These are phyloP conservation scores for Venturia aucupariae DNA, from an alignment of 2,329 filamentous ascomycete genomes.

Conservation along the genomic window DNA sequence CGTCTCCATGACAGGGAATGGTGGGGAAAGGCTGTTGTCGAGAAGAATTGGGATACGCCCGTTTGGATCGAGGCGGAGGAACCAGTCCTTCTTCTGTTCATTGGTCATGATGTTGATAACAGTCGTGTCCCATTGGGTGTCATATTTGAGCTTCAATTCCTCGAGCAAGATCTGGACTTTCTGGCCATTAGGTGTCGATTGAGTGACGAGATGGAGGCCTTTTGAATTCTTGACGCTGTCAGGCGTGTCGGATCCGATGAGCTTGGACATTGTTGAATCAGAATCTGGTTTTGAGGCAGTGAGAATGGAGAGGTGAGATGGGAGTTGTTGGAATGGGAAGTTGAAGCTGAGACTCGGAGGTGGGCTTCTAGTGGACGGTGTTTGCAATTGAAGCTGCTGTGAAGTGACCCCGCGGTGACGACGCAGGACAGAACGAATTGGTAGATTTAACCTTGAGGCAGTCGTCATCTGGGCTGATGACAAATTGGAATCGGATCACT, in stretches of 20 bases:
- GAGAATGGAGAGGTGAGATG: background rate
- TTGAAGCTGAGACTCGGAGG: background rate
- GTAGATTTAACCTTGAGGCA: background rate
- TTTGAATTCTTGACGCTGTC: constrained; percentile 39
- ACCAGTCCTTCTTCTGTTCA: constrained; percentile 60
- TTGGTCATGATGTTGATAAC: constrained; percentile 44
- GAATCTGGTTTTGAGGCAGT: background rate
- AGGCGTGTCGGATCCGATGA: constrained; percentile 38
- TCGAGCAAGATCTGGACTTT: constrained; percentile 55
- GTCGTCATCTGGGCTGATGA: constrained; percentile 3
- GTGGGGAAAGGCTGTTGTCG: constrained; percentile 42
- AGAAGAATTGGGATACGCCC: constrained; percentile 57
- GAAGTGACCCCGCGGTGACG: background rate
- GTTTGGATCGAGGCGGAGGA: constrained; percentile 53
- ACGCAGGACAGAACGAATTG: constrained; percentile 1
- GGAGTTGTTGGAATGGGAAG: background rate
- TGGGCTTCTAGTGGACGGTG: background rate
- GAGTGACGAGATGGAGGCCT: constrained; percentile 44
- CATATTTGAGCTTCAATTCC: constrained; percentile 57
- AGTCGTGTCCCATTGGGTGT: constrained; percentile 39
- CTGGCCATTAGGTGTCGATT: constrained; percentile 42
- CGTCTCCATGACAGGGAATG: constrained; percentile 39
- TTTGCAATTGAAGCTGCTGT: background rate
- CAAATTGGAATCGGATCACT: background rate
- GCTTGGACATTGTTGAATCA: constrained; percentile 26